Conservation (phyloP, 1,284 basidiomycete genomes). For the Takashimella koratensis region DNA sequence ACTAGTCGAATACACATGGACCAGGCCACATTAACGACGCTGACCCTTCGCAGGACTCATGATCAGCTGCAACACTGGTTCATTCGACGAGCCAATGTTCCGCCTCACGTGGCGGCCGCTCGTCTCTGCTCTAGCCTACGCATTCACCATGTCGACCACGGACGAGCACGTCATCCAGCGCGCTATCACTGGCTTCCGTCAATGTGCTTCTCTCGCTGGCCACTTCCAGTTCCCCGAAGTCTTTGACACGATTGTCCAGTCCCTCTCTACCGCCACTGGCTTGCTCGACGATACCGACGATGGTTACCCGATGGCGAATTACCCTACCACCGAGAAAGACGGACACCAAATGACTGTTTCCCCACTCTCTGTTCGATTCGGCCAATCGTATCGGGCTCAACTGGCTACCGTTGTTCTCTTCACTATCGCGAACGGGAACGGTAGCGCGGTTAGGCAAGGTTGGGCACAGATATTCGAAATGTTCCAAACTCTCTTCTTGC, state of each 20-base stretch:
- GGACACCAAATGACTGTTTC: conserved; percentile 85
- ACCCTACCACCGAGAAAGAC: conserved; percentile 90
- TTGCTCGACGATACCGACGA: conserved; percentile 70
- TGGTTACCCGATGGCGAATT: conserved; percentile 67
- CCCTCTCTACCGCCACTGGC: conserved; percentile 81
- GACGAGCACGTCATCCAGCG: conserved; percentile 96
- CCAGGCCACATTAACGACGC: neutral
- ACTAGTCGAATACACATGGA: neutral
- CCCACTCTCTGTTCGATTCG: conserved; percentile 86
- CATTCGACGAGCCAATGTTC: conserved; percentile 93
- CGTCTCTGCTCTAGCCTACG: conserved; percentile 84
- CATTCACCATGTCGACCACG: conserved; percentile 84
- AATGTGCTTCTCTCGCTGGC: conserved; percentile 90
- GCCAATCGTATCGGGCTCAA: conserved; percentile 92
- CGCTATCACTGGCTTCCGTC: conserved; percentile 89
- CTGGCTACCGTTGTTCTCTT: conserved; percentile 96
- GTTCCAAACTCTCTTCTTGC: conserved; percentile 92
- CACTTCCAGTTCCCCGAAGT: conserved; percentile 88
- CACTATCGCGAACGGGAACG: conserved; percentile 95
- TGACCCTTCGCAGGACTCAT: conserved; percentile 58
- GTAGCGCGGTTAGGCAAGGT: conserved; percentile 87
- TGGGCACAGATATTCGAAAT: conserved; percentile 98
- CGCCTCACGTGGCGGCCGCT: conserved; percentile 84
- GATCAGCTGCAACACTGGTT: conserved; percentile 69
- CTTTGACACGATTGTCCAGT: conserved; percentile 92